phyloP scores from a whole-genome alignment of 1,139 yeast genomes.

The Debaryomycetaceae sp. region DNA sequence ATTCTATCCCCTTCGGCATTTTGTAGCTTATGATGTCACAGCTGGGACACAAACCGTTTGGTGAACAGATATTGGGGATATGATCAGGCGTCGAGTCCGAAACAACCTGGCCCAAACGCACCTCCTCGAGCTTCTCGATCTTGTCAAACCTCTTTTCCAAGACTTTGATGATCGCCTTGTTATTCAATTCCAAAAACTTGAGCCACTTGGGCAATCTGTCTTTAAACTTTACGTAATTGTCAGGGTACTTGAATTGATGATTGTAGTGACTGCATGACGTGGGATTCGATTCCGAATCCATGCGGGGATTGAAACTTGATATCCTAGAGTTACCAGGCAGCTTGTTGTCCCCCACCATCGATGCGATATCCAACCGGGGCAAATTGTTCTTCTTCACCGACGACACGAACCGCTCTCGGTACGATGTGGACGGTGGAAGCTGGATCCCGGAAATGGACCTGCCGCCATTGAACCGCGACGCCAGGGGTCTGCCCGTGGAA shows the following conservation, averaged over 20 bases:
- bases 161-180: slow-evolving; percentile 27
- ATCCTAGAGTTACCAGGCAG: background rate
- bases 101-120: slow-evolving; percentile 39
- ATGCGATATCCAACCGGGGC: slow-evolving; percentile 14
- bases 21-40: slow-evolving; percentile 43
- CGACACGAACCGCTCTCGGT: slow-evolving; percentile 28
- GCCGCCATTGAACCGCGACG: background rate
- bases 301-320: background rate
- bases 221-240: slow-evolving; percentile 16
- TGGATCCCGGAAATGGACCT: slow-evolving; percentile 29
- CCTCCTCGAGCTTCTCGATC: slow-evolving; percentile 49
- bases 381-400: slow-evolving; percentile 27
- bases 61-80: slow-evolving; percentile 37
- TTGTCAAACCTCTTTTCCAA: slow-evolving; percentile 40
- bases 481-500: slow-evolving; percentile 1
- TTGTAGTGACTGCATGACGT: slow-evolving; percentile 20
- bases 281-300: background rate
- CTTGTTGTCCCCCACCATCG: slow-evolving; percentile 14
- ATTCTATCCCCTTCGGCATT: slow-evolving; percentile 52
- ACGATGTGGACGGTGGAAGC: slow-evolving; percentile 33
- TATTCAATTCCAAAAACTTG: slow-evolving; percentile 19
- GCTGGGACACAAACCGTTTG: slow-evolving; percentile 40
- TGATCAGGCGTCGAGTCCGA: slow-evolving; percentile 10
- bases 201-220: slow-evolving; percentile 49
- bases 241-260: slow-evolving; percentile 36